Base-by-base conservation (phyloP, 73 alveolate genomes). In the Paramecium primaurelia region DNA sequence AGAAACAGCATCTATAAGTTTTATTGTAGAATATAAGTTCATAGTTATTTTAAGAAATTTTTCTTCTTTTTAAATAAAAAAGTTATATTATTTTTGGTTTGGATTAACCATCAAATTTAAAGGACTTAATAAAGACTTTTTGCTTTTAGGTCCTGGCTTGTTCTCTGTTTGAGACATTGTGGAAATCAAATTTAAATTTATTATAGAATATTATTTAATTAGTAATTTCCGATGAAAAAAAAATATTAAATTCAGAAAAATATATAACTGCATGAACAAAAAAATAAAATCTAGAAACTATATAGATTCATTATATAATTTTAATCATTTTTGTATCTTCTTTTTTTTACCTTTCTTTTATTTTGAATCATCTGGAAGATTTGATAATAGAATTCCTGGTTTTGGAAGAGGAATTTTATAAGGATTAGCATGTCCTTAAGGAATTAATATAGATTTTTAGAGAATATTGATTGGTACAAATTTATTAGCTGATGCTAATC, bases 341-440 rank as follows among this genome's bases (percentile, higher is more conserved):
- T 80, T 80, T 75, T 75, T 75, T 47, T 80, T 80, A 10, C 18
- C 26, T 26, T 26, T 42, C 4, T 34, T 47, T 64, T 80, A 40
- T 47, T 80, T 80, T 26, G 34, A 8, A 44, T 45, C 26, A 32
- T 45, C 91, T 25, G 91, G 91, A 26, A 45, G 28, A 32, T 49
- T 47, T 3, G 71, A 77, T 47, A 44, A 36, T 8, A 75, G 38
- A 22, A 75, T 38, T 30, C 88, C 88, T 26, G 91, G 91, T 28
- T 26, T 28, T 80, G 91, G 91, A 25, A 80, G 75, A 32, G 91
- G 91, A 6, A 80, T 20, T 47, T 45, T 80, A 20, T 40, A 32
- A 47, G 91, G 91, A 80, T 80, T 42, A 2, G 32, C 18, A 80
- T 80, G 91, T 18, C 91, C 91, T 28, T 40, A 80, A 18, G 91